Evolutionary conservation across 208 protist species (phyloP), one percentile per base, ranked within the genome.

Genomic region (Acanthamoeba sp.): DNA sequence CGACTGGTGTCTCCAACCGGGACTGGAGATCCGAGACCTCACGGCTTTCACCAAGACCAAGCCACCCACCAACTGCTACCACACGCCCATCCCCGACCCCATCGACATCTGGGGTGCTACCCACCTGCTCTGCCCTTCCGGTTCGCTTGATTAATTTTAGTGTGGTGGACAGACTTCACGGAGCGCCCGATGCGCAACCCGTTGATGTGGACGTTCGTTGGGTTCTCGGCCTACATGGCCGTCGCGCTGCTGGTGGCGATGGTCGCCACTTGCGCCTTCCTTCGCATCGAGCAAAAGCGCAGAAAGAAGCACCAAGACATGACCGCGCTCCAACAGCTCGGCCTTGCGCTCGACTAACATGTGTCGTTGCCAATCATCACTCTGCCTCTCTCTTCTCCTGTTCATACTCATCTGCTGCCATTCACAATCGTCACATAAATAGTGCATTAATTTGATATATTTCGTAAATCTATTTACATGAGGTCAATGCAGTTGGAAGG

Each of bases 31-130:
- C 29, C 1, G 29, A 1, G 6, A 78, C 36, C 0, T 36, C 34
- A 45, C 2, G 69, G 34, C 29, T 16, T 0, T 27, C 6, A 78
- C n/a, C 34, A 36, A 78, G 29, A 64, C n/a, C 57, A 64, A 64
- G 57, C 69, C 69, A 29, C 69, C 69, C 69, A 78, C 6, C 69
- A 78, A 78, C 69, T 78, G 69, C 32, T 78, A 14, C 18, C 69
- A 20, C 69, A 78, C 69, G 34, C 69, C 69, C 34, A 78, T 78
- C 69, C 69, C 69, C 12, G 69, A 78, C 69, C 69, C 69, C 14
- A 22, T 78, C 69, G 69, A 78, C 69, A 36, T 78, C 32, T 78
- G 69, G 69, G 69, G 69, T 78, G 2, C 10, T 2, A 0, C 12
- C 32, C 2, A 6, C 0, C 34, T 55, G 48, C 48, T 0, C 22